Evolutionary conservation across 805 yeast genomes (phyloP).

Genomic region (Ascoidea rubescens): DNA sequence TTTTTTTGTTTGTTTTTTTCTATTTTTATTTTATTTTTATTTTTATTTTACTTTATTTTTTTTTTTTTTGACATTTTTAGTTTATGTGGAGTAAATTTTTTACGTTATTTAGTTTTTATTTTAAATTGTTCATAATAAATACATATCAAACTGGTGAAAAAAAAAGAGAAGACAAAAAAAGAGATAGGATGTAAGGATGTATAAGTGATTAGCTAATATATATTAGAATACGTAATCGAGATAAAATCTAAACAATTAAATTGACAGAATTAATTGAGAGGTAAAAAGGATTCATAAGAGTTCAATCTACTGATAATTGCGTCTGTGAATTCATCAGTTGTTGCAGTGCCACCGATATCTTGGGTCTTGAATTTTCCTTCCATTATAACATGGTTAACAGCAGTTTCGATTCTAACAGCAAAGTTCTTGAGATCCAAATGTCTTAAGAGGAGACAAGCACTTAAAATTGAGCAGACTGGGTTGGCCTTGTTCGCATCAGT

Average conservation of each 20-base stretch:
- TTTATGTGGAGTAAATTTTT: too few relatives aligned
- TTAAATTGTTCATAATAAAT: neutral
- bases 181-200: neutral
- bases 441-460: slow-evolving; percentile 84
- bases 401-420: slow-evolving; percentile 79
- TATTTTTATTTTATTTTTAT: too few relatives aligned
- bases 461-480: slow-evolving; percentile 95
- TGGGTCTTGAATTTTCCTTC: slow-evolving; percentile 78
- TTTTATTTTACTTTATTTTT: neutral
- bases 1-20: too few relatives aligned
- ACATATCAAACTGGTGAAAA: neutral
- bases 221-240: too few relatives aligned
- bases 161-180: neutral
- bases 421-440: slow-evolving; percentile 79
- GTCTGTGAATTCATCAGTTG: slow-evolving; percentile 89
- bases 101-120: neutral
- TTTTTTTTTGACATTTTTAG: too few relatives aligned
- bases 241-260: too few relatives aligned
- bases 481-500: slow-evolving; percentile 90
- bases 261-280: neutral
- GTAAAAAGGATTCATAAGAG: neutral
- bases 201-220: too few relatives aligned
- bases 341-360: slow-evolving; percentile 82
- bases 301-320: slow-evolving; percentile 66
- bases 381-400: slow-evolving; percentile 80